phyloP scores from a whole-genome alignment of 2,329 filamentous ascomycete genomes.

The Neobulgaria alba region DNA sequence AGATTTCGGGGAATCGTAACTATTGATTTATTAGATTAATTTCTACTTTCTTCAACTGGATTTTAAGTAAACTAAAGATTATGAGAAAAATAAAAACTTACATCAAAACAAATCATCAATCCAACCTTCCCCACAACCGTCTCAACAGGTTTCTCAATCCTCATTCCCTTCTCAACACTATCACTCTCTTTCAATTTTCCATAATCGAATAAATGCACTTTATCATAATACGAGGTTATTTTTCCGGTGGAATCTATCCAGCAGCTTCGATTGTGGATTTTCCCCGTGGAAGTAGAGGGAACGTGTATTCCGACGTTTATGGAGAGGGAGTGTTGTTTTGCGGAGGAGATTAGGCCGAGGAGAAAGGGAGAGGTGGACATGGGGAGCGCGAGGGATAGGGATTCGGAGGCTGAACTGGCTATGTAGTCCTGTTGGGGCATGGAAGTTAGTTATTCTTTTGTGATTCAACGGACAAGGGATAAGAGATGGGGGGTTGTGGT shows the following conservation, averaged over 20 bases:
- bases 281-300: conserved; percentile 37
- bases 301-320: conserved; percentile 89
- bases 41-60: not conserved
- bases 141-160: conserved; percentile 61
- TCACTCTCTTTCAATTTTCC: conserved; percentile 53
- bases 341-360: conserved; percentile 60
- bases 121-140: conserved; percentile 68
- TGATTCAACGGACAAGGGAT: too few relatives aligned
- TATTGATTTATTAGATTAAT: conserved; percentile 20
- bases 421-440: conserved; percentile 60
- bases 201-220: conserved; percentile 83
- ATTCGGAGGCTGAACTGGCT: conserved; percentile 56
- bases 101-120: conserved; percentile 80
- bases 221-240: conserved; percentile 64
- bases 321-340: conserved; percentile 52
- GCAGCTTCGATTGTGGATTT: conserved; percentile 54
- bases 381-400: conserved; percentile 61
- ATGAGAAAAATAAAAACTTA: conserved; percentile 29
- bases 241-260: conserved; percentile 56
- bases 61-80: too few relatives aligned
- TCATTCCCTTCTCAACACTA: conserved; percentile 58
- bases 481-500: too few relatives aligned
- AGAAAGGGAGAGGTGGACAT: conserved; percentile 64
- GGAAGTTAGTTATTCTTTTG: not conserved
- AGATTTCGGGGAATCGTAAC: conserved; percentile 72